Base-by-base conservation (phyloP, 2,329 filamentous ascomycete species). In the Colletotrichum sp. region DNA sequence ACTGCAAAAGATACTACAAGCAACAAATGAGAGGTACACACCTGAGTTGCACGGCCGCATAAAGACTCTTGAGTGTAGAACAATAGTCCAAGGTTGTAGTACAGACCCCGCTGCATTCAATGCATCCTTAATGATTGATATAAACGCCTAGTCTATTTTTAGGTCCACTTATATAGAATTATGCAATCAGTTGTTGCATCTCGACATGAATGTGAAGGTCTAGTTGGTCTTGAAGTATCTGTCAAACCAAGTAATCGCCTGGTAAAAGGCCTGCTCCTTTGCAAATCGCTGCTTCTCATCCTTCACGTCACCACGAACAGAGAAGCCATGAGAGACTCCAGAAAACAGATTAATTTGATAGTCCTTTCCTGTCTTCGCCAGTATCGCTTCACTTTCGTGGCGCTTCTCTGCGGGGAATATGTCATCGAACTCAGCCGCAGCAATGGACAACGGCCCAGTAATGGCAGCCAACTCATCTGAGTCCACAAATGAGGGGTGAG, bases 191-290 rank as follows among this genome's bases (percentile, higher is more conserved):
- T 21, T 13, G n/a, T 21, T 21, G n/a, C 44, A 52, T 52, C 44
- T 52, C n/a, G 12, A 21, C 44, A 21, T 4, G 12, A 52, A 6
- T 24, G 8, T 13, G 44, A 52, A 21, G 3, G 44, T 59, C 55
- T 65, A 65, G 15, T 65, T 21, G 18, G 18, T 28, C 28, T 32
- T 32, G 12, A 65, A 21, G 18, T 69, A 60, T 77, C 83, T 12
- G 60, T 36, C 16, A 72, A 70, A 59, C 72, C 8, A 73, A 68
- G 6, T 59, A 77, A 21, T 57, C 69, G 34, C 15, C 15, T 72
- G 21, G 15, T 63, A 18, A 32, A 76, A 10, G 55, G 74, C 15
- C 80, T 85, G 8, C 36, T 13, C 9, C 76, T 81, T 3, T 79
- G 86, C 66, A 26, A 65, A 65, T 6, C 34, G 30, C n/a, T 39